These are phyloP conservation scores for Aspergillus carbonarius DNA, from an alignment of 2,329 filamentous ascomycete genomes.

Conservation along the genomic window DNA sequence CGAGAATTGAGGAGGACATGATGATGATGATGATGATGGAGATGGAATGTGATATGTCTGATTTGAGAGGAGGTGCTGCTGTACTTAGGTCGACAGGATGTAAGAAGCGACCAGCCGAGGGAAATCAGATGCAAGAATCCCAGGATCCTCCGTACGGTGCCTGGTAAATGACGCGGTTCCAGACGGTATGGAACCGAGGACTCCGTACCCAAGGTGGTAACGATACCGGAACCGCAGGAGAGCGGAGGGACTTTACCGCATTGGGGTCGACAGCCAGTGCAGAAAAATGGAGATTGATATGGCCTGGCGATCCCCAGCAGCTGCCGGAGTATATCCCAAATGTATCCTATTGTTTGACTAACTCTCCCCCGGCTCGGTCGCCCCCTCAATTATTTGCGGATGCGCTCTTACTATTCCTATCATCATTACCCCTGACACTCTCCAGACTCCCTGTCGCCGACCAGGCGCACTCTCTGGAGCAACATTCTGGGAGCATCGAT, in stretches of 20 bases:
- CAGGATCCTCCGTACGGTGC: no score
- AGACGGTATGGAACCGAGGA: background rate
- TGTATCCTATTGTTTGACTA: background rate
- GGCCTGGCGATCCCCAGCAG: background rate
- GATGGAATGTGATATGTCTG: background rate
- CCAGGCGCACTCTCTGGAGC: background rate
- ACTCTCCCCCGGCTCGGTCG: background rate
- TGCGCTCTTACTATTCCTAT: background rate
- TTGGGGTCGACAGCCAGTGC: background rate
- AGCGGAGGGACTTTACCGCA: background rate
- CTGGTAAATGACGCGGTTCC: background rate
- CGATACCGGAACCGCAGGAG: background rate
- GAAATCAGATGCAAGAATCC: background rate
- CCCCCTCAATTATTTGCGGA: background rate
- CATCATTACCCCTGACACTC: background rate
- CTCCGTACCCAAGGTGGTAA: background rate
- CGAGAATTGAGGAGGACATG: background rate
- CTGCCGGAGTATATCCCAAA: background rate
- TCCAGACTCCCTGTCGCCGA: background rate
- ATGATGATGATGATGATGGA: no score
- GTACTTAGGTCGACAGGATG: background rate
- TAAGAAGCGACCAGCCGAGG: background rate
- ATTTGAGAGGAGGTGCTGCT: background rate
- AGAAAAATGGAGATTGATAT: background rate
- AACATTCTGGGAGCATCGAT: background rate